Evolutionary conservation across 2,329 filamentous ascomycete genomes (phyloP), one percentile per base, ranked within the genome.

Genomic region (Xylaria sp.): DNA sequence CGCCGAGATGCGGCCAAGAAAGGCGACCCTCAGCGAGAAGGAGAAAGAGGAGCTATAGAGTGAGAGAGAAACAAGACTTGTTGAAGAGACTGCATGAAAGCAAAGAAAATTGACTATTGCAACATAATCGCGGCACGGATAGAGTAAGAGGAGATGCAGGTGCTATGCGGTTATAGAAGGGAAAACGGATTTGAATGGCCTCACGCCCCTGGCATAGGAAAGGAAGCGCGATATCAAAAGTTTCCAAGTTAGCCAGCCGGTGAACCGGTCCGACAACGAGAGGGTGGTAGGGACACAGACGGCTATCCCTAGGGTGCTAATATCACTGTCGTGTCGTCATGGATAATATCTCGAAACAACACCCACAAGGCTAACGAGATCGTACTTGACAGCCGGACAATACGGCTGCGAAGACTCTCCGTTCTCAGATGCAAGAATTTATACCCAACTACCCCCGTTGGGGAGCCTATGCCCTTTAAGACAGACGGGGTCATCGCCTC

Each of bases 1-100:
- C 72, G 94, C 94, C 68, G 89, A 92, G 77, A 94, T 95, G 84
- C 87, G 90, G 67, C 86, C 82, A 21, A 78, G 81, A 74, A 81
- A 74, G 78, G 78, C 72, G 72, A 79, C 70, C 38, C 17, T 73
- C 31, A 68, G 58, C 51, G 73, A 74, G 66, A 74, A 63, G 46
- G 55, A 58, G 33, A 61, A 62, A 42, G 58, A 63, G 5, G 52
- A 59, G 31, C 55, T 52, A 25, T 65, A 53, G 53, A 56, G 25
- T n/a, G n/a, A 35, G n/a, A n/a, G n/a, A n/a, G n/a, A n/a, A n/a
- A n/a, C n/a, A n/a, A n/a, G n/a, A n/a, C n/a, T n/a, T n/a, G n/a
- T n/a, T n/a, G n/a, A n/a, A n/a, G n/a, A n/a, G n/a, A n/a, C n/a
- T n/a, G n/a, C n/a, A n/a, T n/a, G n/a, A n/a, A n/a, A n/a, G n/a